Evolutionary conservation across 2,329 filamentous ascomycete species (phyloP), one percentile per base, ranked within the genome.

Genomic region (Botryotinia convoluta): DNA sequence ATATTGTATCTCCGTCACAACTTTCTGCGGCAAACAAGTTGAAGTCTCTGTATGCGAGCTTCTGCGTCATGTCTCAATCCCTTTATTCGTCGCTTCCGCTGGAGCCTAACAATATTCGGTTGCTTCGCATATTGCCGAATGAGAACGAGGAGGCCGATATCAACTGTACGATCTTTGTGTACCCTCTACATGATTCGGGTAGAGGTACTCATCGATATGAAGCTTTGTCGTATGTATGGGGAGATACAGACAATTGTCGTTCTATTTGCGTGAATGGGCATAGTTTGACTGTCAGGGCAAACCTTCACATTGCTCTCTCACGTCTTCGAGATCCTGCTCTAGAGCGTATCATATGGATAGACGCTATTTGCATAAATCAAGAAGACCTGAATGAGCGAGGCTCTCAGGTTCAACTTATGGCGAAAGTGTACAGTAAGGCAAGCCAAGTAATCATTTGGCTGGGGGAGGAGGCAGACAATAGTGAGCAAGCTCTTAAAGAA

Each of bases 131-230:
- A 26, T 8, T 74, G 9, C 73, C 73, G 29, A 12, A 73, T 71
- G 37, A 60, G 59, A 20, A 72, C 32, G 29, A 44, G 59, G 63
- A 39, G n/a, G 71, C 54, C 10, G 22, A 14, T 45, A 60, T 69
- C n/a, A 39, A 60, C 1, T 59, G 60, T 32, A 22, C 22, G 22
- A 54, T 72, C 42, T 73, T 74, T 39, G 51, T 75, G 10, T 76
- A 74, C 63, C 60, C 73, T 73, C 70, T 77, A 65, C 64, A 77
- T 39, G 69, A 74, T 39, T 62, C 61, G 2, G 32, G 71, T 9
- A 70, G 59, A 72, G n/a, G 71, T 32, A 71, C 51, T 51, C 72
- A 74, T 69, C 68, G 67, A 22, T 76, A 65, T 18, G 62, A 65
- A 29, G n/a, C 62, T 45, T 65, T 65, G 32, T 65, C 62, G 6